Percentiles rank a stretch among this genome's conserved stretches.
Evolutionary conservation across 345 rosid genomes (phyloP).

Genomic region (Rhodomyrtus tomentosa): DNA sequence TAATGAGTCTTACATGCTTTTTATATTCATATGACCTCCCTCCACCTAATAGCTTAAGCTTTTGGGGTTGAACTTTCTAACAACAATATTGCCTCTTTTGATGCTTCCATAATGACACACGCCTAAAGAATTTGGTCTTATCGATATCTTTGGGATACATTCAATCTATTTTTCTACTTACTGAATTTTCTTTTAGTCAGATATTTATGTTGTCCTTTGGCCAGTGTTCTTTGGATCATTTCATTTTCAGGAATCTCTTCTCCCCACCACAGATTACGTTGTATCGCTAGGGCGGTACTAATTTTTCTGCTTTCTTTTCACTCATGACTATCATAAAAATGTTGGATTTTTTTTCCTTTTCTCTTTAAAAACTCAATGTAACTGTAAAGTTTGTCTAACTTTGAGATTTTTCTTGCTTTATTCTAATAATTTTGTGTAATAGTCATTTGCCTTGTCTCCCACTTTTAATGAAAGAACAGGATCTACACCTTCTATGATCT

Average conservation of each 20-base stretch:
- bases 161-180: neutral
- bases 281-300: neutral
- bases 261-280: neutral
- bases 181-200: neutral
- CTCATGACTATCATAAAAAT: neutral
- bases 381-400: neutral
- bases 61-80: no score
- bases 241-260: neutral
- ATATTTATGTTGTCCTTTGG: neutral
- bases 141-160: neutral
- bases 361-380: neutral
- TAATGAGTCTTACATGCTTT: no score
- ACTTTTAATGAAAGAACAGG: neutral
- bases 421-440: neutral
- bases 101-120: neutral
- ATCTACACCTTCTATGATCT: neutral
- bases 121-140: neutral
- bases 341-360: neutral
- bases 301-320: neutral
- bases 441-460: neutral
- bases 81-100: neutral
- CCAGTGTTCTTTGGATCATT: neutral
- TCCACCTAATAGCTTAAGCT: no score
- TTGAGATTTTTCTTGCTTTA: neutral
- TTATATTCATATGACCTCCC: no score